Evolutionary conservation across 352 stramenopile genomes (phyloP).

Genomic region (Pythium brachiatum): DNA sequence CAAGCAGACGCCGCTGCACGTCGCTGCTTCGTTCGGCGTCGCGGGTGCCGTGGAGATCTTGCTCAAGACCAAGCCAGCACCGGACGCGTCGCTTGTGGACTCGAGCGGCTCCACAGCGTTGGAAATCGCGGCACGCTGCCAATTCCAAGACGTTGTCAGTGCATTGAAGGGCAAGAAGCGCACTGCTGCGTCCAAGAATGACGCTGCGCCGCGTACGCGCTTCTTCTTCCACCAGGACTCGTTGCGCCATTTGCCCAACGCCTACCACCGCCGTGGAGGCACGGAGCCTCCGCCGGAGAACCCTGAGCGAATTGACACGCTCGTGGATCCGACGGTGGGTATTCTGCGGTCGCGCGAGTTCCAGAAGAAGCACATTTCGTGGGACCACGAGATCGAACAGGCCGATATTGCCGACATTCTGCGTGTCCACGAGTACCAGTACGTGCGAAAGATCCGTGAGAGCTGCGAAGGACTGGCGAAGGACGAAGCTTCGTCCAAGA

Average conservation of each 20-base stretch:
- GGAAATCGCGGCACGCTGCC: constrained; percentile 43
- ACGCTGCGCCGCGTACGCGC: constrained; percentile 28
- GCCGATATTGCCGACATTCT: constrained; percentile 88
- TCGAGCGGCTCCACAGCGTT: constrained; percentile 45
- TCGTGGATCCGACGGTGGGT: constrained; percentile 73
- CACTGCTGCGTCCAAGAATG: neutral
- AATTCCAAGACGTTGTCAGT: constrained; percentile 33
- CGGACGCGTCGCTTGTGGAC: constrained; percentile 40
- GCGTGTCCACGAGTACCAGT: constrained; percentile 88
- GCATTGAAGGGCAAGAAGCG: constrained; percentile 25
- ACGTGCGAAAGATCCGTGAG: constrained; percentile 71
- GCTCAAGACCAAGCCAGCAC: constrained; percentile 28
- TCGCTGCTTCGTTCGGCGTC: constrained; percentile 57
- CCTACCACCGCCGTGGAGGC: constrained; percentile 55
- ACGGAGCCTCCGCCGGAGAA: constrained; percentile 89
- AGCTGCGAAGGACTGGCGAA: constrained; percentile 41
- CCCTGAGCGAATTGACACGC: constrained; percentile 80
- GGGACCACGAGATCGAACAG: constrained; percentile 60
- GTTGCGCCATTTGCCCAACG: constrained; percentile 73
- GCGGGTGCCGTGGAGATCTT: constrained; percentile 45
- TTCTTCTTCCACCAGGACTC: constrained; percentile 82
- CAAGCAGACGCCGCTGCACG: constrained; percentile 62
- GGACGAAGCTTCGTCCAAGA: neutral
- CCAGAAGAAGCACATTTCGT: constrained; percentile 46
- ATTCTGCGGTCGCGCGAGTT: constrained; percentile 77